A percentile compares a stretch with the other conserved stretches of the same genome.
phyloP scores from a whole-genome alignment of 2,329 filamentous ascomycete species.

The Sodiomyces alkalinus region DNA sequence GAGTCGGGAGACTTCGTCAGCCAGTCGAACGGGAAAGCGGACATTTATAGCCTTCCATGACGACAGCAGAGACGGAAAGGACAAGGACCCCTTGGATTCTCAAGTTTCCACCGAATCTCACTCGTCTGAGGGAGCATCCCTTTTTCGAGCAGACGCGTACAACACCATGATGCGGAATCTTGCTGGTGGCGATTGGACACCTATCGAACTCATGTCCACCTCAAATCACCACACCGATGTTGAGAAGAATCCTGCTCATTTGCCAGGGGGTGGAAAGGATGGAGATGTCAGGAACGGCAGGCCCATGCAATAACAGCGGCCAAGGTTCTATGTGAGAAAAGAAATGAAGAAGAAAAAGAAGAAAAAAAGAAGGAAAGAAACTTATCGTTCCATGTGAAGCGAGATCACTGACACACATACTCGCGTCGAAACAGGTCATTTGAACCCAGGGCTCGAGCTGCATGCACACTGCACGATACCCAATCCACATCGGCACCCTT shows the following conservation, averaged over 20 bases:
- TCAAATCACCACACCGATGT: slow-evolving; percentile 14
- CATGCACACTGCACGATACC: too few relatives aligned
- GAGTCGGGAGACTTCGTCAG: neutral
- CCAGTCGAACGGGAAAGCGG: slow-evolving; percentile 8
- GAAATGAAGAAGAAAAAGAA: too few relatives aligned
- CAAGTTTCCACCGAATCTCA: slow-evolving; percentile 6
- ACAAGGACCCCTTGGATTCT: slow-evolving; percentile 4
- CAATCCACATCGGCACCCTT: too few relatives aligned
- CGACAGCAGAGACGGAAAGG: neutral
- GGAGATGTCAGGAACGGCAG: neutral
- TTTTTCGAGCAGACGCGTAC: slow-evolving; percentile 17
- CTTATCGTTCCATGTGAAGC: too few relatives aligned
- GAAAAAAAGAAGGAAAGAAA: too few relatives aligned
- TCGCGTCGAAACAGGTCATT: too few relatives aligned
- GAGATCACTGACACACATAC: too few relatives aligned
- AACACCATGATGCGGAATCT: slow-evolving; percentile 15
- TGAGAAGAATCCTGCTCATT: neutral
- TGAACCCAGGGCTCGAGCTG: too few relatives aligned
- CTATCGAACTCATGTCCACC: slow-evolving; percentile 19
- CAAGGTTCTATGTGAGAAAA: too few relatives aligned
- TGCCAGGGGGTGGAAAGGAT: neutral
- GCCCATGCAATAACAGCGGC: neutral
- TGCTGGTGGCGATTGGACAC: slow-evolving; percentile 12
- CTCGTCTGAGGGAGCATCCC: slow-evolving; percentile 10
- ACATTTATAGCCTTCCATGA: slow-evolving; percentile 6